Evolutionary conservation across 768 basidiomycete genomes (phyloP).

Genomic region (Xerocomus potaroensis): DNA sequence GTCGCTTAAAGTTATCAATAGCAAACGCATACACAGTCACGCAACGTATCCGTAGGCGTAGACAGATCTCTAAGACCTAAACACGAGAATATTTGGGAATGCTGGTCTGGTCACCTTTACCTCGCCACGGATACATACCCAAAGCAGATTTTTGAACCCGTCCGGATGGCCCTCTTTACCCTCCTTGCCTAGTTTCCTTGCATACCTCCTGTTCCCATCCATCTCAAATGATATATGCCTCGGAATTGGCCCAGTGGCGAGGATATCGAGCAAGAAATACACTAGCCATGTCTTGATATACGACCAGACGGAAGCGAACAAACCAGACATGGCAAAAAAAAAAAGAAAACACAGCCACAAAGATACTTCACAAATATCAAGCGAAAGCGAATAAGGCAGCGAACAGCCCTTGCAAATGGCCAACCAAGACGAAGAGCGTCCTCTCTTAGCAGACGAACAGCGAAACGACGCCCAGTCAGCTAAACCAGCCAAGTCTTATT

Average conservation of each 20-base stretch:
- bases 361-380: slow-evolving; percentile 1
- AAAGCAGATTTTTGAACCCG: slow-evolving; percentile 75
- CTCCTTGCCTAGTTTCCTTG: slow-evolving; percentile 60
- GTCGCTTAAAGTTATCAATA: slow-evolving; percentile 94
- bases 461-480: too few species aligned
- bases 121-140: slow-evolving; percentile 48
- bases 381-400: not conserved
- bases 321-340: not conserved
- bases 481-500: not conserved
- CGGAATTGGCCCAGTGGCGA: slow-evolving; percentile 83
- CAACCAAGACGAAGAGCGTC: slow-evolving; percentile 25
- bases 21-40: slow-evolving; percentile 98
- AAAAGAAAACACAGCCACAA: slow-evolving; percentile 23
- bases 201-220: slow-evolving; percentile 95
- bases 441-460: slow-evolving; percentile 18
- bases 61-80: slow-evolving; percentile 82
- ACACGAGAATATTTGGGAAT: not conserved
- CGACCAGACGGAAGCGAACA: slow-evolving; percentile 10
- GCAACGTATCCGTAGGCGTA: slow-evolving; percentile 71
- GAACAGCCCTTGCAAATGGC: not conserved
- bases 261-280: slow-evolving; percentile 55
- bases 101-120: too few species aligned
- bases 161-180: slow-evolving; percentile 77
- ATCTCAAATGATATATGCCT: slow-evolving; percentile 92
- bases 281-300: slow-evolving; percentile 21